These are phyloP conservation scores for Lentinula sp. DNA, from an alignment of 768 basidiomycete species.

Conservation along the genomic window DNA sequence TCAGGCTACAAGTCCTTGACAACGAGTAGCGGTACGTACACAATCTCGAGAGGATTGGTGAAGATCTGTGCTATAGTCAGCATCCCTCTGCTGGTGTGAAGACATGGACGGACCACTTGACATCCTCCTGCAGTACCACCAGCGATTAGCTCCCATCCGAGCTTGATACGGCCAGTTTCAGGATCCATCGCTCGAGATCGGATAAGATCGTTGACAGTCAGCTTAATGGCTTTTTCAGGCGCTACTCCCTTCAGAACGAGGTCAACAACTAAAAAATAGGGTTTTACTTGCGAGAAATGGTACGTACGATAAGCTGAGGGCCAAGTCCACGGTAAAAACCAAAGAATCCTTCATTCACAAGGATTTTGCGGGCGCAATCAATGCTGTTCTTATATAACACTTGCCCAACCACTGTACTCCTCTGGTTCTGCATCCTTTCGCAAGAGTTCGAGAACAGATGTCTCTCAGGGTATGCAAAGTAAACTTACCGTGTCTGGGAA, in stretches of 20 bases:
- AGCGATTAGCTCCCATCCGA: constrained; percentile 88
- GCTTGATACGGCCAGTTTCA: constrained; percentile 88
- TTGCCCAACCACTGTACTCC: constrained; percentile 94
- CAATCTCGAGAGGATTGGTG: constrained; percentile 95
- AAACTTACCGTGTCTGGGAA: constrained; percentile 52
- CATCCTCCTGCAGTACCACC: constrained; percentile 94
- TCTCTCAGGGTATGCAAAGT: background rate
- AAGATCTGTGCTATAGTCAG: constrained; percentile 56
- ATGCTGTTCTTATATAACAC: constrained; percentile 93
- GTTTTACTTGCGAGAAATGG: background rate
- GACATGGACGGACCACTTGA: constrained; percentile 76
- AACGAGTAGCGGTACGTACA: constrained; percentile 44
- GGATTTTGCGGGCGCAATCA: constrained; percentile 91
- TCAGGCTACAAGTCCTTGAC: background rate
- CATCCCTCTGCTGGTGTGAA: constrained; percentile 1
- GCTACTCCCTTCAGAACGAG: constrained; percentile 68
- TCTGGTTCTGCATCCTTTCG: constrained; percentile 92
- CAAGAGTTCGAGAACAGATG: background rate
- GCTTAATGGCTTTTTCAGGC: constrained; percentile 96
- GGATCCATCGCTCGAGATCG: constrained; percentile 83
- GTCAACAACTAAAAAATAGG: background rate
- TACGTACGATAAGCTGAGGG: constrained; percentile 84
- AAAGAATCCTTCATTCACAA: constrained; percentile 86
- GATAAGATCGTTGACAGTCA: constrained; percentile 93
- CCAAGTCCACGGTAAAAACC: constrained; percentile 98